Percentiles rank a stretch among this genome's conserved stretches.
Evolutionary conservation across 2,329 filamentous ascomycete species (phyloP).

Genomic region (Ceratocystis colombiana): DNA sequence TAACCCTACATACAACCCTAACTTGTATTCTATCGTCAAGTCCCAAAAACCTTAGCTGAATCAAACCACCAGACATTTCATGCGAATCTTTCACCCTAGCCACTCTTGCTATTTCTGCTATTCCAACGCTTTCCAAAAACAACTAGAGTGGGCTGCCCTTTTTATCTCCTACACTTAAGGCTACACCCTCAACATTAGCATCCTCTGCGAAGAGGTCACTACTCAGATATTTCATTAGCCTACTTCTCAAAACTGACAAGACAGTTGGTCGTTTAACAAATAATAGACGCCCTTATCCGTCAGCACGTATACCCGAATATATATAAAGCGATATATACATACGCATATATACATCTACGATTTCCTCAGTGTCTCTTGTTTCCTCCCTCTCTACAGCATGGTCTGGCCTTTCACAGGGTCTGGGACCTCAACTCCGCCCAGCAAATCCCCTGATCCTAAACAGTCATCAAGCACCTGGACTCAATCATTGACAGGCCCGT

Average conservation of each 20-base stretch:
- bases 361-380: not conserved
- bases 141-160: not conserved
- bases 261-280: not conserved
- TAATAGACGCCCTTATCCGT: not conserved
- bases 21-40: not conserved
- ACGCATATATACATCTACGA: not conserved
- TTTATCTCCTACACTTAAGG: not conserved
- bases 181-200: not conserved
- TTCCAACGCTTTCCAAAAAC: not conserved
- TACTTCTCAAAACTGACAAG: not conserved
- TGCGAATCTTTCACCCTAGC: not conserved
- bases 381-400: constrained; percentile 29
- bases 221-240: not conserved
- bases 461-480: constrained; percentile 33
- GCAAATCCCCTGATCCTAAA: constrained; percentile 27
- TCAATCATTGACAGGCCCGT: constrained; percentile 32
- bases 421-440: constrained; percentile 5
- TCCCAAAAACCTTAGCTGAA: not conserved
- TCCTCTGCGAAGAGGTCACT: not conserved
- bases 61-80: not conserved
- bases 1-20: not conserved
- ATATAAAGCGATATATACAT: not conserved
- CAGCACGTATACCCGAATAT: not conserved
- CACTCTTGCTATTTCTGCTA: not conserved
- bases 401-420: constrained; percentile 36